Evolutionary conservation across 495 filamentous ascomycete species (phyloP).

Genomic region (Tuber microsphaerosporum): DNA sequence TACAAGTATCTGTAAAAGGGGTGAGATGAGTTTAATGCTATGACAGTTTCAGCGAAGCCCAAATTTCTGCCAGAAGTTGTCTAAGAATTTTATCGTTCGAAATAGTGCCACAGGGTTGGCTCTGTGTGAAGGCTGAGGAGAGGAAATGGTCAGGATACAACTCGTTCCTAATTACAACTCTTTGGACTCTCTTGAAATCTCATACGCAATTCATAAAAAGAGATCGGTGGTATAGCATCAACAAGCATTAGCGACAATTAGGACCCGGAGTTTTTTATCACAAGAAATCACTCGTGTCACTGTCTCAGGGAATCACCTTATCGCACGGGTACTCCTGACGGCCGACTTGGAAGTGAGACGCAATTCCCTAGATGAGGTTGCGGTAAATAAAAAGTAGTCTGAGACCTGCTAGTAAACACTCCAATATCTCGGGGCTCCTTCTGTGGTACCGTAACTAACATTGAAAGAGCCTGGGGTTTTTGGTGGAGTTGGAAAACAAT

Average conservation of each 20-base stretch:
- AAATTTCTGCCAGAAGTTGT: background rate
- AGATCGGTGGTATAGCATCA: background rate
- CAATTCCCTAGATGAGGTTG: too few species aligned
- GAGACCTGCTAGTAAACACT: too few species aligned
- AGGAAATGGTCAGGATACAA: background rate
- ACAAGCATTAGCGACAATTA: background rate
- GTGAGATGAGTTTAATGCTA: background rate
- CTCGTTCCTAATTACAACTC: background rate
- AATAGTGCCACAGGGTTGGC: background rate
- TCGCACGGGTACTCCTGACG: background rate
- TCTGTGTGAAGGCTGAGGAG: background rate
- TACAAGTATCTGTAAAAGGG: background rate
- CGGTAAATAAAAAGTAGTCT: too few species aligned
- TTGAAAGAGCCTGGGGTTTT: too few species aligned
- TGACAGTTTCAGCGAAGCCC: background rate
- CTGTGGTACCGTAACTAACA: too few species aligned
- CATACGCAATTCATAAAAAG: background rate
- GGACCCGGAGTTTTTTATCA: background rate
- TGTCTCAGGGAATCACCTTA: background rate
- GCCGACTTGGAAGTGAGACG: background rate
- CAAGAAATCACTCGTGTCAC: background rate
- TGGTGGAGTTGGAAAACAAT: background rate
- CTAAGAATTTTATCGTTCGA: background rate
- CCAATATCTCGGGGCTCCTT: too few species aligned
- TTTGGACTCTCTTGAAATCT: background rate